Evolutionary conservation across 2,329 filamentous ascomycete genomes (phyloP), one percentile per base, ranked within the genome.

Genomic region (Penicillium freii): DNA sequence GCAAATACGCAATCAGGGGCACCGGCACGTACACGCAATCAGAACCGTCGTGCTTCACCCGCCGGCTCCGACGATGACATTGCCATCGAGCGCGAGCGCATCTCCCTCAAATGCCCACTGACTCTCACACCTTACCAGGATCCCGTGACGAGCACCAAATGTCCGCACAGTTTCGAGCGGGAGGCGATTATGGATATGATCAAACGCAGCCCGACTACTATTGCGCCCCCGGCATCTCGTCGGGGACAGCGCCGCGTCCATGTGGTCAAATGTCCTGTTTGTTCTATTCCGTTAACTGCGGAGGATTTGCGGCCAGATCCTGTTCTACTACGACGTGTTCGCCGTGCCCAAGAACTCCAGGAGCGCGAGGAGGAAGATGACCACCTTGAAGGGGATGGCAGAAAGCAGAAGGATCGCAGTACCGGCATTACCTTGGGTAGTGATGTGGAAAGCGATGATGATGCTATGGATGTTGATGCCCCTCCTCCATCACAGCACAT

Each of bases 81-180:
- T 54, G 76, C 76, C 47, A 78, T 82, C 57, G 69, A 73, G 42
- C 66, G 72, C 57, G 79, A 82, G 62, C 73, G 71, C 34, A 71
- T 77, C 57, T 78, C 77, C 4, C 71, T 78, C 36, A 77, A 74
- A 58, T 82, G 80, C 57, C 80, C 80, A 0, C 64, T 82, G 25
- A 82, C 80, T 1, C 70, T 81, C 2, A 72, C 73, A 21, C 67
- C 69, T 3, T 81, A 79, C 70, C 63, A 65, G 7, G 72, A 80
- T 54, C 80, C 80, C 0, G 74, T 81, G 2, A 80, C 73, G 5
- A 80, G 76, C 60, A 75, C 70, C 1, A 78, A 79, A 66, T 82
- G 80, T 59, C 77, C 75, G 0, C 80, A 82, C 61, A 78, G 72
- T 48, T 82, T 81, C 63, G 80, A 82, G 62, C 75, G 71, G 19